Evolutionary conservation across 768 basidiomycete species (phyloP).

Genomic region (Suillus subluteus): DNA sequence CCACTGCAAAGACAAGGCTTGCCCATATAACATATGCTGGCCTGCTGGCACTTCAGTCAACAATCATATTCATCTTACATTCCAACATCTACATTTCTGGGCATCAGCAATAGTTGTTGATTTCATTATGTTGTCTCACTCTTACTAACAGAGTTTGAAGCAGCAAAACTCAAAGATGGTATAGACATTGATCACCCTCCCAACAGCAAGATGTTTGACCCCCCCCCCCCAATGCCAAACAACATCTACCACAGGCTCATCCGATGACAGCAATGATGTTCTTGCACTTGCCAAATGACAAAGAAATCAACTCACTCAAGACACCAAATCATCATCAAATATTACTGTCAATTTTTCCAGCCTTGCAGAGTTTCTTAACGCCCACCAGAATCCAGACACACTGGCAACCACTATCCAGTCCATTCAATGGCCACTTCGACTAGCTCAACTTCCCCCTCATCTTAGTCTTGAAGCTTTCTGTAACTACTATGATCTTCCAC

Average conservation of each 20-base stretch:
- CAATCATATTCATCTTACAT: too few relatives aligned
- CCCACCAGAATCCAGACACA: not conserved
- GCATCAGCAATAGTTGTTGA: too few relatives aligned
- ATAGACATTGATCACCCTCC: not conserved
- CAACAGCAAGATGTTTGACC: too few relatives aligned
- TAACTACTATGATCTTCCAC: not conserved
- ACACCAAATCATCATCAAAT: not conserved
- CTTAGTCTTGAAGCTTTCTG: slow-evolving; percentile 4
- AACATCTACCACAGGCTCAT: not conserved
- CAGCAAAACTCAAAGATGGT: slow-evolving; percentile 3
- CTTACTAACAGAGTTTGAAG: too few relatives aligned
- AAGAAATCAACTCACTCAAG: not conserved
- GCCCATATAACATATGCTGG: too few relatives aligned
- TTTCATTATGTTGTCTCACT: too few relatives aligned
- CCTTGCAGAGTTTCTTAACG: not conserved
- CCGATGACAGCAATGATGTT: not conserved
- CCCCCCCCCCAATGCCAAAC: not conserved
- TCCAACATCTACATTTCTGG: too few relatives aligned
- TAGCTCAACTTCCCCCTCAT: not conserved
- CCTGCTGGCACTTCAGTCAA: too few relatives aligned
- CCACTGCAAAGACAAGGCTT: too few relatives aligned
- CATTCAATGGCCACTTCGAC: too few relatives aligned
- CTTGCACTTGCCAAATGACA: not conserved
- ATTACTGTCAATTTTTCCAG: not conserved
- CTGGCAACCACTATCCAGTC: not conserved